phyloP scores from a whole-genome alignment of 768 basidiomycete species.

The Pisolithus microcarpus region DNA sequence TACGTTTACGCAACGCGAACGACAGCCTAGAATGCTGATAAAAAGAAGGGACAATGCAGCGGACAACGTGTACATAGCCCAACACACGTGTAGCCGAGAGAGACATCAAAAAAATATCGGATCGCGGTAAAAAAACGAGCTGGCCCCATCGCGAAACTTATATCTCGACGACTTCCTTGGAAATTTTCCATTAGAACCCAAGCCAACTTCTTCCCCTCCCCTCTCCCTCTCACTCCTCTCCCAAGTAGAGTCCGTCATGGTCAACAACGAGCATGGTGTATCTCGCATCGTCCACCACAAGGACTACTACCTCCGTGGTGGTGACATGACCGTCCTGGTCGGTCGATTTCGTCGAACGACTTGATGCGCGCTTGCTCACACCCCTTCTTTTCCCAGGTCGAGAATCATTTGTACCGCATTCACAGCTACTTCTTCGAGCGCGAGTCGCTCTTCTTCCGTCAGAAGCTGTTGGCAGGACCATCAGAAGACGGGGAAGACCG shows the following conservation, averaged over 20 bases:
- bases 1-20: conserved; percentile 23
- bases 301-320: conserved; percentile 50
- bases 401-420: conserved; percentile 47
- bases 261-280: conserved; percentile 20
- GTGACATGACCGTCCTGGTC: conserved; percentile 53
- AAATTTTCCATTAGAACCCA: conserved; percentile 30
- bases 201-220: conserved; percentile 17
- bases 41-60: conserved; percentile 9
- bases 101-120: conserved; percentile 4
- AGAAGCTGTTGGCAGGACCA: conserved; percentile 25
- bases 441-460: conserved; percentile 45
- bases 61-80: conserved; percentile 20
- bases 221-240: conserved; percentile 25
- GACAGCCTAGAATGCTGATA: conserved; percentile 8
- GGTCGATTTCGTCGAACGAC: conserved; percentile 14
- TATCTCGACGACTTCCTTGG: conserved; percentile 28
- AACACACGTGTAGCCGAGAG: conserved; percentile 31
- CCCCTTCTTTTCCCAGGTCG: conserved; percentile 40
- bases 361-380: conserved; percentile 7
- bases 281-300: conserved; percentile 30
- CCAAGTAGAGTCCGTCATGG: conserved; percentile 19
- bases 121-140: no score
- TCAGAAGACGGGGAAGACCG: conserved; percentile 24
- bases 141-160: conserved; percentile 23
- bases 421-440: conserved; percentile 60